A percentile compares a stretch with the other conserved stretches of the same genome.
phyloP scores from a whole-genome alignment of 2,329 filamentous ascomycete genomes.

The Exophiala viscosa region DNA sequence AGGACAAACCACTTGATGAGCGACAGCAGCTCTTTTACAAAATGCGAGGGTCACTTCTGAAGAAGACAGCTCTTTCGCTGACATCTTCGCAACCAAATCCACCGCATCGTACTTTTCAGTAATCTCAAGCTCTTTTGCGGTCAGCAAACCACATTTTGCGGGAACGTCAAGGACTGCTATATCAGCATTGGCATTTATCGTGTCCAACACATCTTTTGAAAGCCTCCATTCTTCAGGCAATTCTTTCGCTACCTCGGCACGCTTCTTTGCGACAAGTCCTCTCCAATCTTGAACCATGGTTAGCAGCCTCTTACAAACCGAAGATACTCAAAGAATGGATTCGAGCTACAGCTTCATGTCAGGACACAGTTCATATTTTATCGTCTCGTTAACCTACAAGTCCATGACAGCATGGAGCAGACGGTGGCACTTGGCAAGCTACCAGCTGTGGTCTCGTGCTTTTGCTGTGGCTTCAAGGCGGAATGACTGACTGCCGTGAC shows the following conservation, averaged over 20 bases:
- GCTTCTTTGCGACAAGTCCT: slow-evolving; percentile 16
- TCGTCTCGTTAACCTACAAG: too few relatives aligned
- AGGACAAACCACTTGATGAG: slow-evolving; percentile 46
- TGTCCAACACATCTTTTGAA: slow-evolving; percentile 7
- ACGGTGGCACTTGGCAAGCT: too few relatives aligned
- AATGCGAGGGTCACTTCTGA: slow-evolving; percentile 42
- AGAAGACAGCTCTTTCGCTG: slow-evolving; percentile 11
- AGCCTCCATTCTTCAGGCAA: slow-evolving; percentile 32
- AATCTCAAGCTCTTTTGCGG: slow-evolving; percentile 43
- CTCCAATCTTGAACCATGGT: slow-evolving; percentile 17
- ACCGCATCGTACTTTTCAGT: slow-evolving; percentile 47
- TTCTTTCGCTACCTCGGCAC: slow-evolving; percentile 12
- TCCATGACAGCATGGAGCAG: too few relatives aligned
- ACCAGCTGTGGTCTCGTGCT: too few relatives aligned
- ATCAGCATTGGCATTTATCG: slow-evolving; percentile 10
- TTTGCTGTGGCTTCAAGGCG: too few relatives aligned
- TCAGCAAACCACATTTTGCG: slow-evolving; percentile 42
- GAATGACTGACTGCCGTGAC: too few relatives aligned
- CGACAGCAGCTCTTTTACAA: slow-evolving; percentile 38
- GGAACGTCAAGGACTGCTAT: slow-evolving; percentile 31
- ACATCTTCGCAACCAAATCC: slow-evolving; percentile 31
- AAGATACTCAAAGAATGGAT: too few relatives aligned
- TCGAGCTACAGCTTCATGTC: too few relatives aligned
- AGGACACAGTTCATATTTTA: too few relatives aligned
- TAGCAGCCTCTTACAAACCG: too few relatives aligned